Conservation (phyloP, 1,139 yeast genomes). For the Kodamaea ohmeri region DNA sequence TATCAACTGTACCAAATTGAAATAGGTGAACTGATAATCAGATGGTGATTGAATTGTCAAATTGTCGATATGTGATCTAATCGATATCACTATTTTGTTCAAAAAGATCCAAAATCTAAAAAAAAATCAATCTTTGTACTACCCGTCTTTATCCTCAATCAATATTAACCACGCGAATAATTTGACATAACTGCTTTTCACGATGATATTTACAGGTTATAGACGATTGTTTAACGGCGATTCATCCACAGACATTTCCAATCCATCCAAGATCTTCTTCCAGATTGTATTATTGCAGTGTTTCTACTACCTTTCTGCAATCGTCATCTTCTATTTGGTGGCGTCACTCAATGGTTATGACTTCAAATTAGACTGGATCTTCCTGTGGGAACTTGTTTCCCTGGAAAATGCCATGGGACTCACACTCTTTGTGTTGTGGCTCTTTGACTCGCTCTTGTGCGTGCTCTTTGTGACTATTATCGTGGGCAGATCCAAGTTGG, state of each 20-base stretch:
- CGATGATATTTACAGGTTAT: slow-evolving; percentile 22
- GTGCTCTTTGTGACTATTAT: slow-evolving; percentile 81
- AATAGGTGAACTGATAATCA: too few relatives aligned
- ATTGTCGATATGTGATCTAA: too few relatives aligned
- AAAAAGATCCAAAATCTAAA: too few relatives aligned
- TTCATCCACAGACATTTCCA: slow-evolving; percentile 30
- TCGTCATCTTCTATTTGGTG: slow-evolving; percentile 52
- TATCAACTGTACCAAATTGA: too few relatives aligned
- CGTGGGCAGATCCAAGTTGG: slow-evolving; percentile 88
- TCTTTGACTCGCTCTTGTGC: slow-evolving; percentile 71
- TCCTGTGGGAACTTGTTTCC: slow-evolving; percentile 76
- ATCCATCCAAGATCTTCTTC: slow-evolving; percentile 38
- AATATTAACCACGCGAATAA: too few relatives aligned
- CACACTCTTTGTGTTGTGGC: slow-evolving; percentile 71
- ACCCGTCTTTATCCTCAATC: too few relatives aligned
- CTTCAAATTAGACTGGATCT: slow-evolving; percentile 66
- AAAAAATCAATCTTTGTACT: too few relatives aligned
- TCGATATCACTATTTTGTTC: too few relatives aligned
- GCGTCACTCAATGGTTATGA: slow-evolving; percentile 61
- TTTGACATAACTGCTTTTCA: too few relatives aligned
- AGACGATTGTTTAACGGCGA: slow-evolving; percentile 24
- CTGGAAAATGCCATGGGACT: slow-evolving; percentile 80
- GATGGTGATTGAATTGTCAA: too few relatives aligned
- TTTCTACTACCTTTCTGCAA: slow-evolving; percentile 65
- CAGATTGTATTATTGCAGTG: slow-evolving; percentile 66